Conservation (phyloP, 2,329 filamentous ascomycete genomes). For the Cladophialophora chaetospira region DNA sequence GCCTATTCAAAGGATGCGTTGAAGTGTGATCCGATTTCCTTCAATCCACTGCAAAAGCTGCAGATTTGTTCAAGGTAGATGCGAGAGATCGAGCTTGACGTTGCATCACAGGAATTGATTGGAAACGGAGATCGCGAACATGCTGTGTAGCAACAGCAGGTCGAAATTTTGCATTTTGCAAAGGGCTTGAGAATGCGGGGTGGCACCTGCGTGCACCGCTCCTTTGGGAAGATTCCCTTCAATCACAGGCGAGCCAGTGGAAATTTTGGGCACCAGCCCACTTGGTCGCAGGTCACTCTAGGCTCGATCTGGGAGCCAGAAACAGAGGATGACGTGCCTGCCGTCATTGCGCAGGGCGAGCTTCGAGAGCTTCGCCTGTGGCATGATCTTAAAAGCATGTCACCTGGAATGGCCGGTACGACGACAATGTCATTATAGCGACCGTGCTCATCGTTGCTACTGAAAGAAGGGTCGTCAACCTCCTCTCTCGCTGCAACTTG, state of each 20-base stretch:
- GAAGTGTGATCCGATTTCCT: no score
- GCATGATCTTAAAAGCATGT: not conserved
- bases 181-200: constrained; percentile 11
- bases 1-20: no score
- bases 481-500: not conserved
- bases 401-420: not conserved
- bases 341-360: constrained; percentile 2
- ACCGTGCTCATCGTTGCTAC: not conserved
- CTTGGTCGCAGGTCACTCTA: not conserved
- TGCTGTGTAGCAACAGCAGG: constrained; percentile 8
- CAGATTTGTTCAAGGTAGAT: no score
- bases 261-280: not conserved
- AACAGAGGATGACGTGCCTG: constrained; percentile 10
- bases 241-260: constrained; percentile 6
- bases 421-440: not conserved
- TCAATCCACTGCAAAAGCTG: no score
- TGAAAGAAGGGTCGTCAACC: not conserved
- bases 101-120: not conserved
- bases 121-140: not conserved
- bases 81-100: no score
- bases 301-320: constrained; percentile 6
- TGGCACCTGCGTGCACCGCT: not conserved
- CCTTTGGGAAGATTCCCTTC: not conserved
- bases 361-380: not conserved
- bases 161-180: constrained; percentile 1